Evolutionary conservation across 345 rosid genomes (phyloP), one percentile per base, ranked within the genome.

Genomic region (Linum lewisii): DNA sequence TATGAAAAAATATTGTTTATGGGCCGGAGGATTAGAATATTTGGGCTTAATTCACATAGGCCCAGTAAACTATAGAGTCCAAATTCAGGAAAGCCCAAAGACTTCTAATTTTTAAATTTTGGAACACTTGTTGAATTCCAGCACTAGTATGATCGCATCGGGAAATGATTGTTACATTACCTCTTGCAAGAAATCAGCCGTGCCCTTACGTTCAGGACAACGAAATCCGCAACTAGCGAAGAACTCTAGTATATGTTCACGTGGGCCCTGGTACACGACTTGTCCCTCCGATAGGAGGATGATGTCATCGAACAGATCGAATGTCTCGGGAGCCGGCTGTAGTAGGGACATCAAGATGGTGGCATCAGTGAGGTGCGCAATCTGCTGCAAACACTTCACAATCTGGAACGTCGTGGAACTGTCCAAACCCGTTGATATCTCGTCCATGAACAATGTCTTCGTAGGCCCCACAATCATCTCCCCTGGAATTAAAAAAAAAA

Each of bases 381-480:
- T 75, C 68, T 85, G 93, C 72, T 87, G 89, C 70, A 86, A 66
- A 61, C 95, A 89, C 74, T 87, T 89, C 67, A 93, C 94, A 21
- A 93, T 87, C 61, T 89, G 99, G 54, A 26, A 87, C 14, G 99
- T 81, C 1, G 97, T 92, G 60, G 97, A 89, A 76, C 97, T 87
- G 68, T 93, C 99, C 38, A 89, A 75, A 53, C 95, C 99, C 0
- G 95, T 93, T 7, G 99, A 88, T 77, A 87, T 93, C 73, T 89
- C 99, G 61, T 93, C 99, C 97, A 93, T 93, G 67, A 78, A 86
- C 54, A 93, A 37, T 21, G 94, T 79, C 67, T 89, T 93, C 24
- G 97, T 82, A 22, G 99, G 99, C 21, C 97, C 94, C 25, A 93
- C 99, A 24, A 86, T 85, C 99, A 89, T 93, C 75, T 93, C 99